phyloP scores from a whole-genome alignment of 768 basidiomycete genomes.

The Lyophyllum semitale region DNA sequence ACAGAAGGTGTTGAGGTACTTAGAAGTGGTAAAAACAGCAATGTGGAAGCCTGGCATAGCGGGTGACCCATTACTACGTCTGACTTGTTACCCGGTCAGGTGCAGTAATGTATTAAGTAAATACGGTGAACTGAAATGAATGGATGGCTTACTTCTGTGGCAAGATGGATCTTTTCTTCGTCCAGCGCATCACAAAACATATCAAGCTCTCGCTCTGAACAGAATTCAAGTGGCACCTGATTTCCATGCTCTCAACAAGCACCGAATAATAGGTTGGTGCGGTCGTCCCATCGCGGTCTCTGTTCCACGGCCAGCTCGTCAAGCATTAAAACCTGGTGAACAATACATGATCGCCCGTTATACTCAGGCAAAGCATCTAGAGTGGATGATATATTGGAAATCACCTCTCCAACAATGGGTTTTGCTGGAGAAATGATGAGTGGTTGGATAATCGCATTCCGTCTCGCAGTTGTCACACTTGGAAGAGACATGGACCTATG shows the following conservation, averaged over 20 bases:
- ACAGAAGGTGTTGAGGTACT: no score
- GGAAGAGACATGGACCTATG: slow-evolving; percentile 18
- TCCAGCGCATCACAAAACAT: slow-evolving; percentile 5
- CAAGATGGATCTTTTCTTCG: slow-evolving; percentile 12
- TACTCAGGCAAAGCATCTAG: neutral
- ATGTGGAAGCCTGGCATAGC: no score
- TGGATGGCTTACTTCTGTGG: slow-evolving; percentile 11
- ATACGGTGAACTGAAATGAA: neutral
- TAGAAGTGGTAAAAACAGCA: no score
- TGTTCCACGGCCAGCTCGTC: slow-evolving; percentile 11
- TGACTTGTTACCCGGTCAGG: no score
- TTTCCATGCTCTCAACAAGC: slow-evolving; percentile 8
- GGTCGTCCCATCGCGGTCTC: slow-evolving; percentile 1
- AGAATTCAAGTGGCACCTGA: slow-evolving; percentile 8
- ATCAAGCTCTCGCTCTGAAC: slow-evolving; percentile 11
- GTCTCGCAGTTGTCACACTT: slow-evolving; percentile 15
- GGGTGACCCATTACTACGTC: no score
- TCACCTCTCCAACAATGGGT: slow-evolving; percentile 16
- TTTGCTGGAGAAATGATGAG: slow-evolving; percentile 3
- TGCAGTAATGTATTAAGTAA: slow-evolving; percentile 24
- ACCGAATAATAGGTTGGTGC: slow-evolving; percentile 7
- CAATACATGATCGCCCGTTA: no score
- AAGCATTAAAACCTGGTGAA: slow-evolving; percentile 6
- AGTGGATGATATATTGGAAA: slow-evolving; percentile 8
- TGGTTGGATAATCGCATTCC: slow-evolving; percentile 2